These are phyloP conservation scores for Massariosphaeria phaeospora DNA, from an alignment of 495 filamentous ascomycete species.

Conservation along the genomic window DNA sequence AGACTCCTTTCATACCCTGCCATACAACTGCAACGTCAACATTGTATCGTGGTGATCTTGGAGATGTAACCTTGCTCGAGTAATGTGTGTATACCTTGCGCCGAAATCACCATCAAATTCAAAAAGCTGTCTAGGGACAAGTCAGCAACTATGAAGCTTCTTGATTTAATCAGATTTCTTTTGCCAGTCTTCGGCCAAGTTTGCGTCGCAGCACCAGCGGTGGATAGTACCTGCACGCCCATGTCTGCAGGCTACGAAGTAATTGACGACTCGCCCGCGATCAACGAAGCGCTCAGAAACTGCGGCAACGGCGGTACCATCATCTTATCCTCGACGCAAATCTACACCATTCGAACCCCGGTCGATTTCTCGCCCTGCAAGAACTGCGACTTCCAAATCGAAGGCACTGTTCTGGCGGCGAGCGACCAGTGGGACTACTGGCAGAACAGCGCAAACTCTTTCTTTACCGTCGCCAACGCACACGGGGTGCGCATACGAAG, in stretches of 20 bases:
- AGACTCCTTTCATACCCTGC: no score
- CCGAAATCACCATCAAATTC: no score
- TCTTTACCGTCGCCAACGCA: conserved; percentile 4
- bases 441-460: not conserved
- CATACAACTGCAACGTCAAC: no score
- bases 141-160: no score
- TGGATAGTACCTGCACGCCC: not conserved
- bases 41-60: no score
- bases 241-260: conserved; percentile 9
- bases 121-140: no score
- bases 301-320: conserved; percentile 18
- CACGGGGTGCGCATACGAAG: conserved; percentile 6
- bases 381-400: conserved; percentile 19
- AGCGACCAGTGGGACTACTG: conserved; percentile 9
- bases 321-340: not conserved
- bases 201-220: not conserved
- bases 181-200: not conserved
- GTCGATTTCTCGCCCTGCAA: conserved; percentile 17
- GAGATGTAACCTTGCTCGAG: no score
- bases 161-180: no score
- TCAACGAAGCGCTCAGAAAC: conserved; percentile 10
- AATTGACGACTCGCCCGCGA: conserved; percentile 15
- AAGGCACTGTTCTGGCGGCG: conserved; percentile 3
- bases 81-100: no score
- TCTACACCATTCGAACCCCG: conserved; percentile 10